phyloP scores from a whole-genome alignment of 306 rosid genomes.

The Castanea sativa region DNA sequence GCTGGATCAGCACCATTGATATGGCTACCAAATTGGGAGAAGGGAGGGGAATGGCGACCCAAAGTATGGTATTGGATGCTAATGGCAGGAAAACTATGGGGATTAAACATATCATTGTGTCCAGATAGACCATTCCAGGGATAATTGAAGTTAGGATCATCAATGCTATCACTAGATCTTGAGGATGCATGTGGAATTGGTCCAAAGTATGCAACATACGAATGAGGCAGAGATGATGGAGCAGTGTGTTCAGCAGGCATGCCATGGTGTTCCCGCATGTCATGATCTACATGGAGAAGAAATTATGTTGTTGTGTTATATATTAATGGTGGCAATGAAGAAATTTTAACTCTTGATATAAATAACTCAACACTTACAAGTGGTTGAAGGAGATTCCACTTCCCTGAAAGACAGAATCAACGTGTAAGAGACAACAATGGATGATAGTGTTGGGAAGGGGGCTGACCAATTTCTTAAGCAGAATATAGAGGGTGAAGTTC shows the following conservation, averaged over 20 bases:
- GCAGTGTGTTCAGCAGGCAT: slow-evolving; percentile 7
- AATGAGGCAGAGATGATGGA: slow-evolving; percentile 5
- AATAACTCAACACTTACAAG: slow-evolving; percentile 13
- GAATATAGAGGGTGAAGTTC: background rate
- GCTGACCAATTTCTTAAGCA: background rate
- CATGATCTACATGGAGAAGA: slow-evolving; percentile 11
- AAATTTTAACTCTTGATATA: background rate
- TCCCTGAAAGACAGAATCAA: slow-evolving; percentile 17
- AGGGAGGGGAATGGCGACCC: slow-evolving; percentile 20
- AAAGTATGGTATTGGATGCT: slow-evolving; percentile 19
- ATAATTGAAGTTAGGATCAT: slow-evolving; percentile 16
- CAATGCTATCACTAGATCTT: slow-evolving; percentile 13
- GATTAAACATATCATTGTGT: slow-evolving; percentile 8
- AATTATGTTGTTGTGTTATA: background rate
- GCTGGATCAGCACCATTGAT: slow-evolving; percentile 9
- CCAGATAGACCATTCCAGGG: slow-evolving; percentile 20
- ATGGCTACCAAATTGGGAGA: slow-evolving; percentile 10
- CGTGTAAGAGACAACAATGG: background rate
- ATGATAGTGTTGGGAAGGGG: background rate
- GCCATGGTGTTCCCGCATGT: slow-evolving; percentile 10
- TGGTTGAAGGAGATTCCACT: slow-evolving; percentile 13
- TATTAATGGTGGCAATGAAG: background rate
- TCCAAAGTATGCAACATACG: slow-evolving; percentile 19
- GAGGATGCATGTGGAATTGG: slow-evolving; percentile 19
- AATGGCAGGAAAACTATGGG: slow-evolving; percentile 12